phyloP scores from a whole-genome alignment of 2,329 filamentous ascomycete genomes.

The Colletotrichum sansevieriae region DNA sequence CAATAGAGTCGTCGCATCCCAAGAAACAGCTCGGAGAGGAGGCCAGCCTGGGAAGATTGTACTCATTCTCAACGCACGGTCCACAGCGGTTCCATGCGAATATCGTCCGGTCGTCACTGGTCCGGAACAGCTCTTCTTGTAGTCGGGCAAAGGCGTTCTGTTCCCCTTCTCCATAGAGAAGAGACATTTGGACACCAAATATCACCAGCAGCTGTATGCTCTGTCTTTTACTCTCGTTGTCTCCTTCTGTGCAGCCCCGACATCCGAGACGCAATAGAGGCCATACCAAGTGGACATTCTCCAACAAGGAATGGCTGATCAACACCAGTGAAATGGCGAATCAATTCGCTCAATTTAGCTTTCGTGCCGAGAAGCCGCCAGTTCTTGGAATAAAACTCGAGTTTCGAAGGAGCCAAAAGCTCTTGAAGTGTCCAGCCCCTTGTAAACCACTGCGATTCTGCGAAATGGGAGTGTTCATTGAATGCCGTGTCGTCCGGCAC shows the following conservation, averaged over 20 bases:
- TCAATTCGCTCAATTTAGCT: background rate
- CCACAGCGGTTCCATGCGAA: background rate
- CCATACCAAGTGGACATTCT: background rate
- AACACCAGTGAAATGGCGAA: background rate
- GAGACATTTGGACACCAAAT: background rate
- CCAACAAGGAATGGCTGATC: background rate
- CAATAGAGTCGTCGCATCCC: too few species aligned
- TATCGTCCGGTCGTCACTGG: constrained; percentile 4
- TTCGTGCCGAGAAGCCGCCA: background rate
- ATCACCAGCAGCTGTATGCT: constrained; percentile 7
- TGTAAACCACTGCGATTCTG: constrained; percentile 42
- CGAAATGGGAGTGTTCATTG: constrained; percentile 23
- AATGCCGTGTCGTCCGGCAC: background rate
- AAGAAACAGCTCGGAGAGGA: too few species aligned
- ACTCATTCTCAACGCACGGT: too few species aligned
- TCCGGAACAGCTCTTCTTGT: background rate
- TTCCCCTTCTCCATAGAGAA: constrained; percentile 1
- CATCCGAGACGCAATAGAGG: background rate
- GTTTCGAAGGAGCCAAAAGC: too few species aligned
- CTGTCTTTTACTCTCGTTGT: constrained; percentile 1
- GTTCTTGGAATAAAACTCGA: constrained; percentile 42
- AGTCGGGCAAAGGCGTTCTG: background rate
- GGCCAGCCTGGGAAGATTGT: too few species aligned
- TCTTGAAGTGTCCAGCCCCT: too few species aligned
- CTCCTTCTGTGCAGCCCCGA: constrained; percentile 1